These are phyloP conservation scores for Lenwebbia sp. DNA, from an alignment of 345 rosid genomes.

Conservation along the genomic window DNA sequence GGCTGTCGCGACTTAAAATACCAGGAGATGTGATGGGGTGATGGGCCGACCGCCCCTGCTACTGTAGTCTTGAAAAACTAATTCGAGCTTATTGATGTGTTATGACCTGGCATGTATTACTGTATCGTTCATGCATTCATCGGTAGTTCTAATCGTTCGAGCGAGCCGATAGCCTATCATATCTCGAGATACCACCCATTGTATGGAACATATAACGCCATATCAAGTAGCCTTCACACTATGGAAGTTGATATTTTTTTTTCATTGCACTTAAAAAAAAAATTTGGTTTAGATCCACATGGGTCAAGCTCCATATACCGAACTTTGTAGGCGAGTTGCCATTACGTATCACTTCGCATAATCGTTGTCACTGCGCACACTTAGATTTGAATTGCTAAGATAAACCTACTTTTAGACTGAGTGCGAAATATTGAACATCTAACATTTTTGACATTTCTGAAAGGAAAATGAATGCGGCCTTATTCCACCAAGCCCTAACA, in stretches of 20 bases:
- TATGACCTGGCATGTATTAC: accelerated
- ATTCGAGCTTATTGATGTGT: not conserved
- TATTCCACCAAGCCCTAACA: no score
- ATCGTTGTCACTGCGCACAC: no score
- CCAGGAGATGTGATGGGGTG: not conserved
- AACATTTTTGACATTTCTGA: no score
- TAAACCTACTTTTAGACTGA: no score
- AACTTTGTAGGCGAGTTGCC: not conserved
- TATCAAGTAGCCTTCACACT: accelerated
- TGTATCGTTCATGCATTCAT: not conserved
- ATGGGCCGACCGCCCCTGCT: no score
- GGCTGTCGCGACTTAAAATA: not conserved
- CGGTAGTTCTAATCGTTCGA: not conserved
- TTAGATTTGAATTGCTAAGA: no score
- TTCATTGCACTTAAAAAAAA: not conserved
- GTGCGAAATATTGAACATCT: no score
- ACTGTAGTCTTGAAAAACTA: not conserved
- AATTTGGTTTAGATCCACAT: not conserved
- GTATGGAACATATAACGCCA: not conserved
- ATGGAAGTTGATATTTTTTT: not conserved
- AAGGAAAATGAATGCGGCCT: no score
- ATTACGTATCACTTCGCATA: not conserved
- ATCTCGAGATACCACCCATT: not conserved
- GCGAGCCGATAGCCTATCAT: no score
- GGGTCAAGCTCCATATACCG: not conserved